A percentile compares a stretch with the other conserved stretches of the same genome.
Conservation (phyloP, 129 eudicot species). For the Apium graveolens region DNA sequence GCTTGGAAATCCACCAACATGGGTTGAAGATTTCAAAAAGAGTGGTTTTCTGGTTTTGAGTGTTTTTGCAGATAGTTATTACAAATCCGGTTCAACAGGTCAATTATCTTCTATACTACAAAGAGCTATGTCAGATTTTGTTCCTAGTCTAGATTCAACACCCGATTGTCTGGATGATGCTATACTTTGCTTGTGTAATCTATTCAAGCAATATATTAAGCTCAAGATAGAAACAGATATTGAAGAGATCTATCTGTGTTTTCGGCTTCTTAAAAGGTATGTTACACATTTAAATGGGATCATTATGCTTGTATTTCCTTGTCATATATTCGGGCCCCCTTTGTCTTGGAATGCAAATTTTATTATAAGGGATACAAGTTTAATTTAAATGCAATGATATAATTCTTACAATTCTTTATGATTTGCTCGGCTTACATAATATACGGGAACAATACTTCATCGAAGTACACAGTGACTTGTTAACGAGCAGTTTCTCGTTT, state of each 20-base stretch:
- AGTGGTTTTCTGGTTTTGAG: constrained; percentile 35
- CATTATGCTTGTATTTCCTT: neutral
- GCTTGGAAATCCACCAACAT: constrained; percentile 77
- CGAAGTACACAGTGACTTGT: neutral
- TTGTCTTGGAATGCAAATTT: neutral
- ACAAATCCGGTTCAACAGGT: constrained; percentile 27
- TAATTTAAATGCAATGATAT: neutral
- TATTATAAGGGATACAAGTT: neutral
- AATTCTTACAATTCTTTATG: neutral
- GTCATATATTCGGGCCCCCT: neutral
- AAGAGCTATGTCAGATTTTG: constrained; percentile 32
- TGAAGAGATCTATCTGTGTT: constrained; percentile 71
- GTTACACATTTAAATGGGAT: neutral
- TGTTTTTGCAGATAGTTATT: constrained; percentile 37
- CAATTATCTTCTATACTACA: constrained; percentile 53
- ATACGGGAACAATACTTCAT: neutral
- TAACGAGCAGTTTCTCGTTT: neutral
- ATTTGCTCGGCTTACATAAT: neutral
- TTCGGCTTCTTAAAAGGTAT: constrained; percentile 69
- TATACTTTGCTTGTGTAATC: constrained; percentile 45
- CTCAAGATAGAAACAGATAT: constrained; percentile 59
- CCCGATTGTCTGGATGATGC: constrained; percentile 29
- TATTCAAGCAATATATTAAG: constrained; percentile 62
- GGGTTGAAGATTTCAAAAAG: constrained; percentile 57
- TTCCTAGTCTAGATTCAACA: constrained; percentile 15